A percentile compares a stretch with the other conserved stretches of the same genome.
Evolutionary conservation across 1,284 basidiomycete genomes (phyloP).

Genomic region (Singerocomus rubriflavus): DNA sequence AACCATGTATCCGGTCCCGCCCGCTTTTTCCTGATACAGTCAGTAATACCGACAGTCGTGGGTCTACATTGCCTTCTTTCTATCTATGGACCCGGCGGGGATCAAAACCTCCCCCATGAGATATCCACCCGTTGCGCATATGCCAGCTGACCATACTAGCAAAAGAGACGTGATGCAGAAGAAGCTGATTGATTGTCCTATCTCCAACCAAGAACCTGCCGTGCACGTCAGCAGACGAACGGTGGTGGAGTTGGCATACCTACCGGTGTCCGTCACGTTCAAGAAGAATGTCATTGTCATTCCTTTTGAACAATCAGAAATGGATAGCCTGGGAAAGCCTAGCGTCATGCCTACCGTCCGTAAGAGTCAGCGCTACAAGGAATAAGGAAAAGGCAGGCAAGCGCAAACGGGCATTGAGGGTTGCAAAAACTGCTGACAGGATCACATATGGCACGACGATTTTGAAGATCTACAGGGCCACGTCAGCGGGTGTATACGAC

Average conservation of each 20-base stretch:
- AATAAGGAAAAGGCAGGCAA: constrained; percentile 78
- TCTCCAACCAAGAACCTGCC: constrained; percentile 82
- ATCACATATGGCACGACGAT: constrained; percentile 80
- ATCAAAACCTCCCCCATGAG: constrained; percentile 47
- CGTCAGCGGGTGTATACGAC: constrained; percentile 2
- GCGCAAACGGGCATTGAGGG: constrained; percentile 61
- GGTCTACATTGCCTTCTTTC: constrained; percentile 27
- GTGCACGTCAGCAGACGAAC: constrained; percentile 15
- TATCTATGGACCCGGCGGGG: constrained; percentile 12
- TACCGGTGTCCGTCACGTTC: constrained; percentile 76
- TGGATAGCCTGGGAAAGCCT: not conserved
- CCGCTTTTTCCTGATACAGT: constrained; percentile 1
- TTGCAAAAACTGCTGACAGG: constrained; percentile 64
- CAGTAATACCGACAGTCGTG: constrained; percentile 23
- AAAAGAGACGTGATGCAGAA: constrained; percentile 84
- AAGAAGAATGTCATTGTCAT: constrained; percentile 86
- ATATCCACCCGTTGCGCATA: constrained; percentile 66
- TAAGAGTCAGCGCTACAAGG: constrained; percentile 69
- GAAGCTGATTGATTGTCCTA: constrained; percentile 86
- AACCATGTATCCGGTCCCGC: constrained; percentile 1
- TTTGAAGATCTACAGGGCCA: constrained; percentile 65
- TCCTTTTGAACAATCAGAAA: constrained; percentile 36
- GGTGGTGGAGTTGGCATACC: constrained; percentile 8
- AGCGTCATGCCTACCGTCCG: constrained; percentile 53
- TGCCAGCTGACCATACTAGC: constrained; percentile 75